Evolutionary conservation across 306 rosid species (phyloP), one percentile per base, ranked within the genome.

Genomic region (Medicago arabica): DNA sequence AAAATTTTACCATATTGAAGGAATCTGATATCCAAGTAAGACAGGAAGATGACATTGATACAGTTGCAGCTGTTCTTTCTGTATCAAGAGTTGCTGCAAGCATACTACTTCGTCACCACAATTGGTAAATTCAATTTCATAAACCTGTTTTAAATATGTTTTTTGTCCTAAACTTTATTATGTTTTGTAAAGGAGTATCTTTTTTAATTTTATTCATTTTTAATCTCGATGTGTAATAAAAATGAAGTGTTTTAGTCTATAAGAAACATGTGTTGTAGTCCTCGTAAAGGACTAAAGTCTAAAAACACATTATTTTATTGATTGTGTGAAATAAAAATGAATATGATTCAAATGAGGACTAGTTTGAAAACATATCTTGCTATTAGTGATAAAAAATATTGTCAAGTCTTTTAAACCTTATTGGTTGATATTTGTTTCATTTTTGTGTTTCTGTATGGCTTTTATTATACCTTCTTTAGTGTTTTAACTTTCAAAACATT

Each of bases 91-190:
- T 87, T 67, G 25, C 70, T 60, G 89, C 98, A 41, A 85, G 86
- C 84, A 80, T 88, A 78, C 72, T 89, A 57, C 95, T 93, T 44
- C 95, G 93, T 63, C 87, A 88, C 86, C 72, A 85, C 80, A 89
- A 87, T 78, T 93, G 98, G 90, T 87, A 60, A 72, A 49, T 70
- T 75, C 31, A n/a, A 1, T 51, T 66, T 46, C 47, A 49, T 15
- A 28, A 51, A 19, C 59, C 16, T 23, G 38, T 0, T 12, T 67
- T 67, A 21, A 11, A 44, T 67, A 38, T 63, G 25, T 31, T 63
- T 63, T 8, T 61, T 9, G 10, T 36, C 21, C 13, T 16, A 8
- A 53, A 16, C 2, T 8, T 7, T 23, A 16, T n/a, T 11, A 16
- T 19, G 13, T 19, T 55, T 18, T 19, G 3, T 5, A 18, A 55